phyloP scores from a whole-genome alignment of 2,329 filamentous ascomycete species.

The Ascocoryne sarcoides region DNA sequence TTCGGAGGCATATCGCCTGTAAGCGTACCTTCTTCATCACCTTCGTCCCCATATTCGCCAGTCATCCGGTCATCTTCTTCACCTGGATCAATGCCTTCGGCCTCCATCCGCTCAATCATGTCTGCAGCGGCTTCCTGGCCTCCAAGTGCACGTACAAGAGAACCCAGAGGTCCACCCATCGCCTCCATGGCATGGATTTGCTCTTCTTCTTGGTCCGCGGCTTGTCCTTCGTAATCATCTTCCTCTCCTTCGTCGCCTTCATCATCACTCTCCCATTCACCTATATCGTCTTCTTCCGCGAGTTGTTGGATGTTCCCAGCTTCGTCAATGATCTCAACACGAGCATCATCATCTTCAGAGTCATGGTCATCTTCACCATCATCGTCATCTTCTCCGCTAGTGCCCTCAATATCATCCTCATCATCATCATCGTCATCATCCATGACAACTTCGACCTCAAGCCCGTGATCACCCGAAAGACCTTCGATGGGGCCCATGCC shows the following conservation, averaged over 20 bases:
- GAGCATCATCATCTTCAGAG: conserved; percentile 38
- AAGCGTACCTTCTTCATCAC: conserved; percentile 49
- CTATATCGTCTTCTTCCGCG: conserved; percentile 49
- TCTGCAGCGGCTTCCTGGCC: conserved; percentile 26
- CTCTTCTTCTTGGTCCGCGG: conserved; percentile 44
- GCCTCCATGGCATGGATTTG: conserved; percentile 33
- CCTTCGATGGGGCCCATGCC: conserved; percentile 83
- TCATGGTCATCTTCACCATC: conserved; percentile 51
- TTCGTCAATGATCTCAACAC: conserved; percentile 54
- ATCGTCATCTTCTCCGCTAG: conserved; percentile 50
- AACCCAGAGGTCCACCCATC: conserved; percentile 40
- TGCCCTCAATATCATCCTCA: conserved; percentile 52
- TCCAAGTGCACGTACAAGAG: conserved; percentile 45
- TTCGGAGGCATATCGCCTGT: background rate
- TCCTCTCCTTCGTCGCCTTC: conserved; percentile 47
- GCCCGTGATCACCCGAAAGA: conserved; percentile 50
- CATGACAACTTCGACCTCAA: conserved; percentile 68
- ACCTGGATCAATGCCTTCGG: conserved; percentile 42
- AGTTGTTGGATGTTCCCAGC: conserved; percentile 41
- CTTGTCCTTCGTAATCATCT: conserved; percentile 45
- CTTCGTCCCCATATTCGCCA: conserved; percentile 44
- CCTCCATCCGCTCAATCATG: conserved; percentile 33
- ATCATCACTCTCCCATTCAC: conserved; percentile 55
- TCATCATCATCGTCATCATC: conserved; percentile 62
- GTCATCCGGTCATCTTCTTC: conserved; percentile 37